A percentile compares a stretch with the other conserved stretches of the same genome.
Evolutionary conservation across 1,284 basidiomycete genomes (phyloP).

Genomic region (Puccinia hordei): DNA sequence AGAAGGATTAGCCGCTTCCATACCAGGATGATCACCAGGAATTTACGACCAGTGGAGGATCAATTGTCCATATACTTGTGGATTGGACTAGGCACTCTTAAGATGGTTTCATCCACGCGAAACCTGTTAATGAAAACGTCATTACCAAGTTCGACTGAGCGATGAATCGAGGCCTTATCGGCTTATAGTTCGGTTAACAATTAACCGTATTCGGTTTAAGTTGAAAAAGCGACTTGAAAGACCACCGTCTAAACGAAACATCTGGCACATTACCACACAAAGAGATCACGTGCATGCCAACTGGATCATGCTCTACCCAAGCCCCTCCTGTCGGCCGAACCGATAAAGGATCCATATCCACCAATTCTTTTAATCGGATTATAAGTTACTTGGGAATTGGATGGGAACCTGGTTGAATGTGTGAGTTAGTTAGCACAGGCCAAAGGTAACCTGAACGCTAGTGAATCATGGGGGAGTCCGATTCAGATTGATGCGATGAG

Average conservation of each 20-base stretch:
- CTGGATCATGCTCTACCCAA: background rate
- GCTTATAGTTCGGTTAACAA: background rate
- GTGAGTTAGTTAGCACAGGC: background rate
- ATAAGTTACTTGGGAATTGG: background rate
- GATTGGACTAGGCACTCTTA: background rate
- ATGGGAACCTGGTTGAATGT: background rate
- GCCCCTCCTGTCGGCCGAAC: background rate
- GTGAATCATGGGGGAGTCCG: background rate
- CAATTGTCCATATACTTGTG: background rate
- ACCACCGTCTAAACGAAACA: background rate
- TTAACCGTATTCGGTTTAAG: slow-evolving; percentile 13
- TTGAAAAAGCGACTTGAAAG: slow-evolving; percentile 6
- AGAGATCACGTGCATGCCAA: background rate
- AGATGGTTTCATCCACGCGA: background rate
- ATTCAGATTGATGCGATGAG: background rate
- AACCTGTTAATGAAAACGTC: background rate
- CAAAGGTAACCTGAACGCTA: background rate
- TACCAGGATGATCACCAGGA: background rate
- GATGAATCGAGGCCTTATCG: background rate
- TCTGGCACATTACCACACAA: background rate
- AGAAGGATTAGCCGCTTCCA: slow-evolving; percentile 3
- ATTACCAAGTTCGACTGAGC: background rate
- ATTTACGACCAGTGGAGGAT: slow-evolving; percentile 11
- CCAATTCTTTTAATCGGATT: background rate
- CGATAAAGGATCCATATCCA: background rate